phyloP scores from a whole-genome alignment of 768 basidiomycete species.

The Termitomyces sp. region DNA sequence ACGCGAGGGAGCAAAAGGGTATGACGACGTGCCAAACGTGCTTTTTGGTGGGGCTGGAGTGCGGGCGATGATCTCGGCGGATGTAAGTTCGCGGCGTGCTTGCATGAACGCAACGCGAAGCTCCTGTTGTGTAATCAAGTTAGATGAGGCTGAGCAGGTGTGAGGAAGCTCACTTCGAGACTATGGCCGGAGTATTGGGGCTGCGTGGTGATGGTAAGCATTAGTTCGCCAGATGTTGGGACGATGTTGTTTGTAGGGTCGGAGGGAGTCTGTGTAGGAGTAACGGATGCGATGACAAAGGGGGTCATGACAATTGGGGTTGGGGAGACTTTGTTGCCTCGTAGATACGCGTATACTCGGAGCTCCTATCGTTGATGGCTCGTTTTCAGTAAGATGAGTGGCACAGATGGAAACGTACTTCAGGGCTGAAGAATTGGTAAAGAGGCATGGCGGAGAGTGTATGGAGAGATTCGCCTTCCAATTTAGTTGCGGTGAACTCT shows the following conservation, averaged over 20 bases:
- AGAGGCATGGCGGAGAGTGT: slow-evolving; percentile 37
- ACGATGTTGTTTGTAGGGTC: slow-evolving; percentile 2
- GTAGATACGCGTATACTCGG: slow-evolving; percentile 37
- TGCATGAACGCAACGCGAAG: slow-evolving; percentile 45
- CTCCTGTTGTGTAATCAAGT: slow-evolving; percentile 34
- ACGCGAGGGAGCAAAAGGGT: background rate
- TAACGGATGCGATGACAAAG: slow-evolving; percentile 15
- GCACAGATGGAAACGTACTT: slow-evolving; percentile 33
- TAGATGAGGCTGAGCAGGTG: background rate
- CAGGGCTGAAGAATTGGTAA: slow-evolving; percentile 36
- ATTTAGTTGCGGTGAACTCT: slow-evolving; percentile 16
- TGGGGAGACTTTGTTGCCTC: slow-evolving; percentile 34
- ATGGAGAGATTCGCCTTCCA: slow-evolving; percentile 30
- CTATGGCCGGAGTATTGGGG: slow-evolving; percentile 41
- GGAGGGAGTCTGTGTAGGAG: background rate
- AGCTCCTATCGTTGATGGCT: slow-evolving; percentile 41
- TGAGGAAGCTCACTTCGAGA: slow-evolving; percentile 40
- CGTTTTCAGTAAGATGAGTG: background rate
- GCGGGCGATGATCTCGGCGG: slow-evolving; percentile 29
- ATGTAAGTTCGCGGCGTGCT: slow-evolving; percentile 45
- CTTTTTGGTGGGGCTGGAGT: background rate
- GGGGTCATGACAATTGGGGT: slow-evolving; percentile 26
- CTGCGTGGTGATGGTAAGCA: slow-evolving; percentile 36
- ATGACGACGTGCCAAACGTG: background rate
- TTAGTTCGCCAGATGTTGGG: slow-evolving; percentile 27